Percentiles rank a stretch among this genome's conserved stretches.
These are phyloP conservation scores for Leccinum angustisporum DNA, from an alignment of 1,284 basidiomycete genomes.

Conservation along the genomic window DNA sequence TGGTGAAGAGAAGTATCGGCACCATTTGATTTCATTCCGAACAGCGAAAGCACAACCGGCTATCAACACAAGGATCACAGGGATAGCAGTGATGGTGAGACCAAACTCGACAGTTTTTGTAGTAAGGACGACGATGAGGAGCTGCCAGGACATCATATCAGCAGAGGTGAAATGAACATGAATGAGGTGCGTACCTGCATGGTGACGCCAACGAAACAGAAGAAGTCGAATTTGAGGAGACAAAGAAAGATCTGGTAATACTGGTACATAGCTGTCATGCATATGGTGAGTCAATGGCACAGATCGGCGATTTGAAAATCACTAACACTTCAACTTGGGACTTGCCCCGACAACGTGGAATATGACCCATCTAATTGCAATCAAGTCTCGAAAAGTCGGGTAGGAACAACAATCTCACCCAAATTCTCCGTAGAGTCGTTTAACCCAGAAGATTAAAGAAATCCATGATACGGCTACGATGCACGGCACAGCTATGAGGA, in stretches of 20 bases:
- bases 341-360: conserved; percentile 85
- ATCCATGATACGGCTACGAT: conserved; percentile 54
- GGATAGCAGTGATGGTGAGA: conserved; percentile 77
- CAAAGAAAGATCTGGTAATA: conserved; percentile 84
- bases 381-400: conserved; percentile 7
- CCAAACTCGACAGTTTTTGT: conserved; percentile 71
- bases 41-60: conserved; percentile 67
- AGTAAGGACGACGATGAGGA: conserved; percentile 72
- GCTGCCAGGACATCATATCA: conserved; percentile 37
- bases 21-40: conserved; percentile 79
- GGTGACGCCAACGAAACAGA: conserved; percentile 80
- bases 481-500: conserved; percentile 55
- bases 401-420: conserved; percentile 43
- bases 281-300: conserved; percentile 10
- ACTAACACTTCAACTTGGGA: conserved; percentile 75
- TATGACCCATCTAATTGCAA: conserved; percentile 67
- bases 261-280: conserved; percentile 70
- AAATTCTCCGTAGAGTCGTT: conserved; percentile 57
- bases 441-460: conserved; percentile 53
- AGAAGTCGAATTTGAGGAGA: conserved; percentile 85
- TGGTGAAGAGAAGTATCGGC: conserved; percentile 16
- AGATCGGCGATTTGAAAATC: neutral
- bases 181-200: conserved; percentile 60
- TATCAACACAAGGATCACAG: conserved; percentile 72
- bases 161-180: neutral